A percentile compares a stretch with the other conserved stretches of the same genome.
phyloP scores from a whole-genome alignment of 2,329 filamentous ascomycete genomes.

The Penicillium griseofulvum region DNA sequence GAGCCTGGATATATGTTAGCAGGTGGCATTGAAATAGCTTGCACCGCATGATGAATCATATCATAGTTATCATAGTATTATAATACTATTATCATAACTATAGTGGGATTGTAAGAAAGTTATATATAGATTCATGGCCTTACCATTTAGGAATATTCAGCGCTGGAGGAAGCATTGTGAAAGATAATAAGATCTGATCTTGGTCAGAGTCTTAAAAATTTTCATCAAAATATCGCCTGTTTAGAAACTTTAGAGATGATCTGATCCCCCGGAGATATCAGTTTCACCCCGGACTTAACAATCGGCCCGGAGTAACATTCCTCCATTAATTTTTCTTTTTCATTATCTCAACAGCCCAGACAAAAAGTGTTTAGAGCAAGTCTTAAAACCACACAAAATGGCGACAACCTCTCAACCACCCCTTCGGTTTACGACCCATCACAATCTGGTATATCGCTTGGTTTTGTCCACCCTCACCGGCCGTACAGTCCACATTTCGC shows the following conservation, averaged over 20 bases:
- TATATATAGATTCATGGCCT: not conserved
- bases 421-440: conserved; percentile 78
- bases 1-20: conserved; percentile 60
- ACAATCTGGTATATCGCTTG: conserved; percentile 77
- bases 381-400: conserved; percentile 29
- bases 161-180: conserved; percentile 37
- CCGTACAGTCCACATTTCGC: conserved; percentile 82
- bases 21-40: not conserved
- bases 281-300: conserved; percentile 20
- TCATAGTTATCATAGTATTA: conserved; percentile 2
- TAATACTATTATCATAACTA: too few relatives aligned
- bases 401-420: conserved; percentile 46
- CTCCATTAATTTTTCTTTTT: conserved; percentile 35
- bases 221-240: not conserved
- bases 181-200: not conserved
- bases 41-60: conserved; percentile 14
- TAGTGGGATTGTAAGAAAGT: conserved; percentile 11
- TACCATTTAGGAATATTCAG: conserved; percentile 50
- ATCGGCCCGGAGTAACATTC: conserved; percentile 29
- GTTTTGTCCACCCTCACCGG: conserved; percentile 90
- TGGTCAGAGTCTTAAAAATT: not conserved
- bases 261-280: conserved; percentile 28
- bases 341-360: conserved; percentile 8
- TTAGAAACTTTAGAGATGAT: conserved; percentile 5
- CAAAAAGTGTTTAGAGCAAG: conserved; percentile 2